Evolutionary conservation across 331 rosid species (phyloP), one percentile per base, ranked within the genome.

Genomic region (Arachis monticola): DNA sequence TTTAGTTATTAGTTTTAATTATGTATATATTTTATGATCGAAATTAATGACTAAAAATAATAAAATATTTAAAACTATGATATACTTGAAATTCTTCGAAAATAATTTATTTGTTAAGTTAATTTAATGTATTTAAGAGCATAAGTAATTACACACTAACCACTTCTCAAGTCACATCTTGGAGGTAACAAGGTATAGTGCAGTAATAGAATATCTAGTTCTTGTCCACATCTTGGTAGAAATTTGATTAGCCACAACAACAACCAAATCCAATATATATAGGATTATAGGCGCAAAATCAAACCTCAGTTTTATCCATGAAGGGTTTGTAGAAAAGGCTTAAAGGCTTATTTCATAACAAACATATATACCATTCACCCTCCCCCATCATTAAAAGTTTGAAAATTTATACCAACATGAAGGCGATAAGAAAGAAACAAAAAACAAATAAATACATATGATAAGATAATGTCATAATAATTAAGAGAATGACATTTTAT

Each of bases 381-480:
- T 11, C 2, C 59, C 9, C 38, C 14, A 55, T 11, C 57, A 45
- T 47, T 7, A 64, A 38, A 50, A 46, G 32, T 17, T 47, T 11
- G 47, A 62, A 11, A 38, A 38, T 64, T 8, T 2, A 45, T 8
- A 13, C 41, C 64, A 9, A 4, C 56, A 51, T 10, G 48, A 44
- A 44, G 48, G 6, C 40, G 32, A 3, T 6, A 6, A 40, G 0
- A 62, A 48, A 8, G 11, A 48, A 48, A 48, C n/a, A 1, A 5
- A 3, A n/a, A 41, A 64, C 12, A 32, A 6, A 32, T 3, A 60
- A 41, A 14, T 17, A 17, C 22, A 17, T 17, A 17, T 0, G 1
- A n/a, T 41, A 38, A 61, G 66, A 45, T 55, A 59, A 56, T 44
- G 51, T 61, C 51, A 73, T 72, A 22, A 62, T 53, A 1, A 31